Evolutionary conservation across 768 basidiomycete species (phyloP), one percentile per base, ranked within the genome.

Genomic region (Cystobasidiopsis lactophilus): DNA sequence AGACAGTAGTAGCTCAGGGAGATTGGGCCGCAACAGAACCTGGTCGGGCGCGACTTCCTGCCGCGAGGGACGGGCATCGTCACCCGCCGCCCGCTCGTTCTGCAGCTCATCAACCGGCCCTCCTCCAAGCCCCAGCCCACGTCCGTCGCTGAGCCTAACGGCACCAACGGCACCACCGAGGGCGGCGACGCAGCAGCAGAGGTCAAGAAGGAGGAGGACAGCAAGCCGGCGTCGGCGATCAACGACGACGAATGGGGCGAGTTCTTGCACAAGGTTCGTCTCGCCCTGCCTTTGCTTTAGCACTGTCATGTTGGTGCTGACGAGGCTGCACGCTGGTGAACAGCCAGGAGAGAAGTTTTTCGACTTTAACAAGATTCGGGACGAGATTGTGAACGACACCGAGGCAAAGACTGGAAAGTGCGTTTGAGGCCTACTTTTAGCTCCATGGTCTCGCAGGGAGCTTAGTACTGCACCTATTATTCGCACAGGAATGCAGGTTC

Each of bases 41-140:
- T 95, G 59, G 89, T 43, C 39, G 93, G 93, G 54, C 77, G 91
- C 60, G 93, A 98, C 68, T 98, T 98, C 74, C 67, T 98, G 65
- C 93, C 93, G 69, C 83, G 93, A 73, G 93, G 93, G 66, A 84
- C 88, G 52, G 91, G 91, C 69, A 98, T 98, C 64, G 91, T 98
- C 68, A 96, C 91, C 48, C 77, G 91, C 64, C 77, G 93, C 66
- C 93, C 93, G 52, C 71, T 98, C 69, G 89, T 91, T 49, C 73
- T 98, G 21, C 93, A 96, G 79, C 77, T 98, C 41, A 89, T 95
- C 65, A 77, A 96, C 68, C 73, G 86, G 60, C 75, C 70, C 5
- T 68, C 69, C 0, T 55, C 78, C 21, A 73, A 56, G 59, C 40
- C 57, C 23, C 27, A 43, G 5, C 41, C 41, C 7, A 43, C 41